A percentile compares a stretch with the other conserved stretches of the same genome.
These are phyloP conservation scores for Fistulifera pelliculosa DNA, from an alignment of 108 stramenopile species.

Conservation along the genomic window DNA sequence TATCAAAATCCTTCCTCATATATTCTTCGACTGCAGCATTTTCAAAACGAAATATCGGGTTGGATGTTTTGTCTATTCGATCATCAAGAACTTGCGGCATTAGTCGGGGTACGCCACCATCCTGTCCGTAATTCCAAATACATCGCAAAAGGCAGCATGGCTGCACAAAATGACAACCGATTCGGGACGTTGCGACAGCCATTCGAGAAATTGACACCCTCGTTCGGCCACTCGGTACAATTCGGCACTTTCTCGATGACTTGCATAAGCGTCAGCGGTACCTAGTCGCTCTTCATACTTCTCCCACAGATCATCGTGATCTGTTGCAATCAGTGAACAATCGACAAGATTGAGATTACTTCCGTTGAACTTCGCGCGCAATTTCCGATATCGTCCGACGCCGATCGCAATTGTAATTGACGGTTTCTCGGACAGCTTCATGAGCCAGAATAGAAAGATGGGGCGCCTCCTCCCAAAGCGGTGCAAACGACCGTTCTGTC, in stretches of 20 bases:
- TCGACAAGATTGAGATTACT: constrained; percentile 8
- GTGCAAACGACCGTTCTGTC: constrained; percentile 28
- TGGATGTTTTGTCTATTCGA: constrained; percentile 4
- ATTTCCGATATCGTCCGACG: constrained; percentile 39
- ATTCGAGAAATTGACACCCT: constrained; percentile 25
- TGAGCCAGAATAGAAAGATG: constrained; percentile 20
- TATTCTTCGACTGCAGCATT: no score
- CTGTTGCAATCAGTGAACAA: constrained; percentile 6
- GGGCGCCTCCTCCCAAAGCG: background rate
- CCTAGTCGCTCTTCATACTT: constrained; percentile 22
- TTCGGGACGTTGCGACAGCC: constrained; percentile 23
- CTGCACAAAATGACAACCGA: constrained; percentile 31
- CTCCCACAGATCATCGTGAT: constrained; percentile 33
- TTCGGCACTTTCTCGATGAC: constrained; percentile 36
- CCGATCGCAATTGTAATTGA: constrained; percentile 60
- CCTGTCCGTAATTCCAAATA: constrained; percentile 46
- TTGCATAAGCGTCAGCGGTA: constrained; percentile 6
- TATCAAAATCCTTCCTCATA: constrained; percentile 27
- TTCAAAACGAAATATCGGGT: constrained; percentile 1
- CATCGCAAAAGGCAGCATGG: constrained; percentile 54
- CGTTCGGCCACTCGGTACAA: constrained; percentile 35
- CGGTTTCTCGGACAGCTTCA: constrained; percentile 59
- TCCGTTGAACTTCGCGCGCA: constrained; percentile 22
- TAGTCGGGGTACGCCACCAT: constrained; percentile 3
- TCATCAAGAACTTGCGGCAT: constrained; percentile 27